Conservation (phyloP, 1,284 basidiomycete genomes). For the Ceratobasidium sp. region DNA sequence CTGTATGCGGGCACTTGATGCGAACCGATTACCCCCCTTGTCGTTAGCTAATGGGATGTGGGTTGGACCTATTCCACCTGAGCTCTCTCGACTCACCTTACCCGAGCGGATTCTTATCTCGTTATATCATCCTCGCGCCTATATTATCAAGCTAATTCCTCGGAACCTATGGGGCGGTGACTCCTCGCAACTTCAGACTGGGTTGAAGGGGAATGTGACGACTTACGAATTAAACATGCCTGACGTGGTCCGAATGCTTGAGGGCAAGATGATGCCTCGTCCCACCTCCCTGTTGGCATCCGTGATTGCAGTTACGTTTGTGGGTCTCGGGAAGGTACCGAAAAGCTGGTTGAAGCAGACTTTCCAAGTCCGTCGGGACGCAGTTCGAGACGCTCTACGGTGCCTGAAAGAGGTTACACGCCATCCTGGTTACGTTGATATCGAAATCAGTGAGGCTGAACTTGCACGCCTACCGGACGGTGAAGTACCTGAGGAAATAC, state of each 20-base stretch:
- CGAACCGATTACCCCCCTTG: background rate
- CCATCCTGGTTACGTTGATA: slow-evolving; percentile 36
- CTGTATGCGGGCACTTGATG: background rate
- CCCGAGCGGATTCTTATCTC: slow-evolving; percentile 56
- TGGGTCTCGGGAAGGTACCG: slow-evolving; percentile 56
- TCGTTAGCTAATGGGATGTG: slow-evolving; percentile 4
- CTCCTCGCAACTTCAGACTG: slow-evolving; percentile 53
- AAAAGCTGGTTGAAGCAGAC: slow-evolving; percentile 52
- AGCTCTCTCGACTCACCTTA: slow-evolving; percentile 54
- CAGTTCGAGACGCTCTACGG: slow-evolving; percentile 51
- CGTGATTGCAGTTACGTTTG: slow-evolving; percentile 57
- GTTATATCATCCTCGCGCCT: slow-evolving; percentile 54
- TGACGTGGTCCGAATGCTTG: slow-evolving; percentile 55
- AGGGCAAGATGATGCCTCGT: slow-evolving; percentile 58
- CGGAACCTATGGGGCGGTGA: slow-evolving; percentile 45
- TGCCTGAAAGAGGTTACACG: slow-evolving; percentile 28
- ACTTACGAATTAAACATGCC: slow-evolving; percentile 55
- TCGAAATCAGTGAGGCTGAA: background rate
- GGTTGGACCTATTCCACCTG: slow-evolving; percentile 51
- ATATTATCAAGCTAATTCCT: slow-evolving; percentile 58
- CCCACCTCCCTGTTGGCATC: slow-evolving; percentile 55
- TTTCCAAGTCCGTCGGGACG: slow-evolving; percentile 54
- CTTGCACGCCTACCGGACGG: slow-evolving; percentile 40
- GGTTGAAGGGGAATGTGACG: slow-evolving; percentile 58
- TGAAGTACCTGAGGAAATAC: slow-evolving; percentile 44